Percentiles rank a stretch among this genome's conserved stretches.
Evolutionary conservation across 306 rosid genomes (phyloP).

Genomic region (Lathyrus oleraceus): DNA sequence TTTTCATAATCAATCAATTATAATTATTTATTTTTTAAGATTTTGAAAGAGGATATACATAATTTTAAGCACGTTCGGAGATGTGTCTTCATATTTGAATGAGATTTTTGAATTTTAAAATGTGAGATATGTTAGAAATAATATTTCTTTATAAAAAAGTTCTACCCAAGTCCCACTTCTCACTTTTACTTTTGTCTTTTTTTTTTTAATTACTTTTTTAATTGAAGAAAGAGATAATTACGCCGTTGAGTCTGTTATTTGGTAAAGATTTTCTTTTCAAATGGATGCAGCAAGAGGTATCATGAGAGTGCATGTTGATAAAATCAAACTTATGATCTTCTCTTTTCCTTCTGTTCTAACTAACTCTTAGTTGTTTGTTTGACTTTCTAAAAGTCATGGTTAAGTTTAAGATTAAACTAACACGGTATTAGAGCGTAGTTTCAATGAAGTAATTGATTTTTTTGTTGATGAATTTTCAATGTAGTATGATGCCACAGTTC

Average conservation of each 20-base stretch:
- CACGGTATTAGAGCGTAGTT: not conserved
- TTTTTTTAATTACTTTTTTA: not conserved
- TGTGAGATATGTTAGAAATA: too few species aligned
- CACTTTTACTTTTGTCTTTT: not conserved
- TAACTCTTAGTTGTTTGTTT: conserved; percentile 11
- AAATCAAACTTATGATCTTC: conserved; percentile 29
- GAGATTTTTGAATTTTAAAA: too few species aligned
- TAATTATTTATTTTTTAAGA: too few species aligned
- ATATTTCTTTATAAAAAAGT: too few species aligned
- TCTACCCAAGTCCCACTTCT: not conserved
- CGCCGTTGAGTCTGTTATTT: conserved; percentile 41
- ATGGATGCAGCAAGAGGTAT: conserved; percentile 18
- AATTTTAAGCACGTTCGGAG: too few species aligned
- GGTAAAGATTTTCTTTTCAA: conserved; percentile 25
- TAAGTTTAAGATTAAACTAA: not conserved
- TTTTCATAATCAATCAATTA: too few species aligned
- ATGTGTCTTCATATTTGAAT: too few species aligned
- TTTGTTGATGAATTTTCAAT: not conserved
- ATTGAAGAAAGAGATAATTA: conserved; percentile 30
- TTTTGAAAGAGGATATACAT: too few species aligned
- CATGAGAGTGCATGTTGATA: conserved; percentile 1
- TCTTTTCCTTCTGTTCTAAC: not conserved
- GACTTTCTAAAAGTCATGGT: conserved; percentile 23
- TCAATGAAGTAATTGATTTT: not conserved
- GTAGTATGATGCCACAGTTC: not conserved